phyloP scores from a whole-genome alignment of 192 early-diverging fungal species.

The Dissophora ornata region DNA sequence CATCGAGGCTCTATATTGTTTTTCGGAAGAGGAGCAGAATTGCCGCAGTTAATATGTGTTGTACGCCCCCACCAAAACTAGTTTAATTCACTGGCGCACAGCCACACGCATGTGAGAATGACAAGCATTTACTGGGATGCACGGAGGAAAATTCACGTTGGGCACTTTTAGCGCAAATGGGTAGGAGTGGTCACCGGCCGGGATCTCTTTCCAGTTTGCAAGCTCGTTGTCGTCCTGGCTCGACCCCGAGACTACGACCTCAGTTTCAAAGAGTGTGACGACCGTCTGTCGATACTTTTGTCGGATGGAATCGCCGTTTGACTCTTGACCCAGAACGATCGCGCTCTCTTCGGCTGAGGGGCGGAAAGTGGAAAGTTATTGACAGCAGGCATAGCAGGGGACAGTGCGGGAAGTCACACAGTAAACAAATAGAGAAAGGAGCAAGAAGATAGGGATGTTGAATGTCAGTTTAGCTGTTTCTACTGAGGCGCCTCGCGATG shows the following conservation, averaged over 20 bases:
- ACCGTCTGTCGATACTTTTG: conserved; percentile 53
- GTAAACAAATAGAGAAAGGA: too few relatives aligned
- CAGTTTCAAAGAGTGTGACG: conserved; percentile 44
- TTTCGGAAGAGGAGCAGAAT: neutral
- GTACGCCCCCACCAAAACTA: too few relatives aligned
- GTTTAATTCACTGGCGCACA: too few relatives aligned
- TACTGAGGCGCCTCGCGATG: too few relatives aligned
- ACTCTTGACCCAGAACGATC: conserved; percentile 45
- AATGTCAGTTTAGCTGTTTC: too few relatives aligned
- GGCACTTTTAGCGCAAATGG: conserved; percentile 53
- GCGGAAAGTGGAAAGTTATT: neutral
- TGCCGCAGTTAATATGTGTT: neutral
- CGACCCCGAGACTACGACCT: conserved; percentile 36
- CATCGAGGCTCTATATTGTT: conserved; percentile 29
- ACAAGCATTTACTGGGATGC: conserved; percentile 44
- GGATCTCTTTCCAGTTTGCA: conserved; percentile 45
- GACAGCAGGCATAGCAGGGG: too few relatives aligned
- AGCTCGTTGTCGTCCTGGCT: conserved; percentile 45
- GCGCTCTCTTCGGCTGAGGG: conserved; percentile 47
- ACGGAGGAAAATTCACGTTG: conserved; percentile 50
- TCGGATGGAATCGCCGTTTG: conserved; percentile 48
- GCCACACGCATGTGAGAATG: neutral
- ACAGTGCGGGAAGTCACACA: too few relatives aligned
- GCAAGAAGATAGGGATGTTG: too few relatives aligned
- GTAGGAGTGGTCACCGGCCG: conserved; percentile 18